phyloP scores from a whole-genome alignment of 2,329 filamentous ascomycete genomes.

The Cryphonectria radicalis region DNA sequence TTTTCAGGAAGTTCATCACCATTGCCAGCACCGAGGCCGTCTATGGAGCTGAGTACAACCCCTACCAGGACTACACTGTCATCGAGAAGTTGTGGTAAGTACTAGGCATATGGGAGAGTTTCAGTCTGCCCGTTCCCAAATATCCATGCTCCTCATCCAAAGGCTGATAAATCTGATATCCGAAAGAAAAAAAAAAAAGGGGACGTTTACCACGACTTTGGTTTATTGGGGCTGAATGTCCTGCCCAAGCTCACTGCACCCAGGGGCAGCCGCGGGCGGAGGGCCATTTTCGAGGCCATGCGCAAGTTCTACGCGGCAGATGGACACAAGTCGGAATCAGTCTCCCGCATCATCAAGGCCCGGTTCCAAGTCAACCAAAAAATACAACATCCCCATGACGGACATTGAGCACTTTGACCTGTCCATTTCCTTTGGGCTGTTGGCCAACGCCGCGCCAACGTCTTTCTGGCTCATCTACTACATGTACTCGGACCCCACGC shows the following conservation, averaged over 20 bases:
- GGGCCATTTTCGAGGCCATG: background rate
- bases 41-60: background rate
- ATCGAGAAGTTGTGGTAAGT: conserved; percentile 4
- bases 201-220: conserved; percentile 7
- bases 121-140: background rate
- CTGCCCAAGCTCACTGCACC: background rate
- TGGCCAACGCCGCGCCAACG: conserved; percentile 43
- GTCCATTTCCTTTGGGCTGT: conserved; percentile 37
- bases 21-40: background rate
- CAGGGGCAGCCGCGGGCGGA: background rate
- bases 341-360: background rate
- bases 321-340: background rate
- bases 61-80: background rate
- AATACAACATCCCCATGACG: background rate
- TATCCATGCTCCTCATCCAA: background rate
- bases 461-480: conserved; percentile 45
- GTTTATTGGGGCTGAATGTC: background rate
- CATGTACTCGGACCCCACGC: conserved; percentile 39
- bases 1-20: conserved; percentile 4
- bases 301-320: background rate
- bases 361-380: background rate
- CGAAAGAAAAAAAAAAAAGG: background rate
- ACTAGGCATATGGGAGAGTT: background rate
- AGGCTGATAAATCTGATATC: background rate
- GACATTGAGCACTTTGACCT: too few species aligned